Conservation (phyloP, 805 yeast species). For the Cyberlindnera veronae region DNA sequence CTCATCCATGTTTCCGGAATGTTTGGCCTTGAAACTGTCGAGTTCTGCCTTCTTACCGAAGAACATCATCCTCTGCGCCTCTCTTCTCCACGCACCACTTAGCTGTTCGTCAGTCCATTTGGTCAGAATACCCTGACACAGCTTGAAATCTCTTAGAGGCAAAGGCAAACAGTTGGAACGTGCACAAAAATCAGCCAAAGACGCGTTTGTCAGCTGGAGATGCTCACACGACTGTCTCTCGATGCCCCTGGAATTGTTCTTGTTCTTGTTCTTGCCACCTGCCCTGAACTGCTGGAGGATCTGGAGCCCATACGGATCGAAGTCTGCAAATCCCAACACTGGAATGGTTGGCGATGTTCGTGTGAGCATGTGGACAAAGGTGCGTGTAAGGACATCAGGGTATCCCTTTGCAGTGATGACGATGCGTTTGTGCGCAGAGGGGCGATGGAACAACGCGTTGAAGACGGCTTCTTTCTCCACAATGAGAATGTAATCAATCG, state of each 20-base stretch:
- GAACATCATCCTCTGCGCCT: constrained; percentile 54
- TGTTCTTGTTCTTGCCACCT: constrained; percentile 17
- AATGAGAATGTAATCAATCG: constrained; percentile 33
- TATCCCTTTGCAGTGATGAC: constrained; percentile 67
- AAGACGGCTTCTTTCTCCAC: constrained; percentile 56
- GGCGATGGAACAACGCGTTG: constrained; percentile 27
- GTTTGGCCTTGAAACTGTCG: constrained; percentile 33
- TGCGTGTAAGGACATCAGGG: constrained; percentile 56
- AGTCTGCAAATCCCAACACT: constrained; percentile 51
- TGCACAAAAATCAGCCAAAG: constrained; percentile 20
- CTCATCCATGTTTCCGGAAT: not conserved
- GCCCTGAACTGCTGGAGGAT: constrained; percentile 47
- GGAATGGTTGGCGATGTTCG: constrained; percentile 26
- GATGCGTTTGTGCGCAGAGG: constrained; percentile 25
- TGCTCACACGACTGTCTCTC: constrained; percentile 8
- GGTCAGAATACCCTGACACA: constrained; percentile 24
- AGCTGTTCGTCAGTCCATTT: constrained; percentile 8
- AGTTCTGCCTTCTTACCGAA: constrained; percentile 59
- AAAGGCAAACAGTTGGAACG: constrained; percentile 19
- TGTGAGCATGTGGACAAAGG: constrained; percentile 36
- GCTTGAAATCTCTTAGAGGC: constrained; percentile 27
- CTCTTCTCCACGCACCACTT: constrained; percentile 31
- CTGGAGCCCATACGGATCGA: constrained; percentile 63
- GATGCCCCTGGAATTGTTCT: not conserved
- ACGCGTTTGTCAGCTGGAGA: constrained; percentile 17